phyloP scores from a whole-genome alignment of 805 yeast genomes.

The Wickerhamiella occidentalis region DNA sequence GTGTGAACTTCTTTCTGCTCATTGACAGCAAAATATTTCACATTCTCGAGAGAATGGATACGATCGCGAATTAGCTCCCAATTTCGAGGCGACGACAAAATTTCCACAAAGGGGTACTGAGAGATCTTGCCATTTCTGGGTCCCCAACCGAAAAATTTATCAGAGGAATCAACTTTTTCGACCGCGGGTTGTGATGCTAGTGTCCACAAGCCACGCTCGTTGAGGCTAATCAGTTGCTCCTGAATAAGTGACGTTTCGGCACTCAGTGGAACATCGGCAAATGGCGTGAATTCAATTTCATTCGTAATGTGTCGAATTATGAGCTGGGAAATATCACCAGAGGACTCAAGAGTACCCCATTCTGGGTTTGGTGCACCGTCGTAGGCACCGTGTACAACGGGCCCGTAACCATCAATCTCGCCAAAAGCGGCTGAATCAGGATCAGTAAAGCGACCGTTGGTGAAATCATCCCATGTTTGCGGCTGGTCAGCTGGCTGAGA shows the following conservation, averaged over 20 bases:
- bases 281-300: constrained; percentile 70
- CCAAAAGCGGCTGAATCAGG: constrained; percentile 95
- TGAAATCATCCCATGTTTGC: constrained; percentile 86
- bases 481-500: not conserved
- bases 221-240: constrained; percentile 73
- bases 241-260: constrained; percentile 89
- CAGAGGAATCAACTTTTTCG: constrained; percentile 64
- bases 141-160: constrained; percentile 95
- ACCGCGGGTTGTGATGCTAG: constrained; percentile 95
- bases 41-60: constrained; percentile 15
- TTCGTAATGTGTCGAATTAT: constrained; percentile 65
- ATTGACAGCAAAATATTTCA: constrained; percentile 66
- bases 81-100: constrained; percentile 59
- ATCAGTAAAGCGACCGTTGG: constrained; percentile 92
- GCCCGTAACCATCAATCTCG: constrained; percentile 96
- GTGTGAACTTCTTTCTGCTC: constrained; percentile 35
- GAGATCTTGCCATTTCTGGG: constrained; percentile 78
- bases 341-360: constrained; percentile 68
- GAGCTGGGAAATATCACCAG: constrained; percentile 48
- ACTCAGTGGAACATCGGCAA: constrained; percentile 77
- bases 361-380: constrained; percentile 51
- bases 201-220: constrained; percentile 65
- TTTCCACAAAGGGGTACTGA: constrained; percentile 89
- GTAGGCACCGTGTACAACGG: constrained; percentile 60
- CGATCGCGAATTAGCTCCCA: constrained; percentile 52